Conservation (phyloP, 495 filamentous ascomycete genomes). For the Aspergillus bridgeri region DNA sequence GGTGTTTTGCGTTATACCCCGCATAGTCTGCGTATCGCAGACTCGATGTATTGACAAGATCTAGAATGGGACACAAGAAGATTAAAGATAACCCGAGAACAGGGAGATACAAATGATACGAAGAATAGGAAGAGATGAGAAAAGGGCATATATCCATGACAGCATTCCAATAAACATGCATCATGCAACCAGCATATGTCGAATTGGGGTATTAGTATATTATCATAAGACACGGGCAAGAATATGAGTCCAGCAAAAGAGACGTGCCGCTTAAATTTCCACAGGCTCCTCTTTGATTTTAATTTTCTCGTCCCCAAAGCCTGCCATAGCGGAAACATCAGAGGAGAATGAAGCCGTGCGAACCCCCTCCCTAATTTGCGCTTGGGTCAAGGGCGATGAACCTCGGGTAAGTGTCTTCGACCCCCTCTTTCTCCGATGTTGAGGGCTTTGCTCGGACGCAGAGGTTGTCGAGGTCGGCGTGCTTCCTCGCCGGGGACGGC, state of each 20-base stretch:
- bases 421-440: slow-evolving; percentile 34
- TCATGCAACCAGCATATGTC: not conserved
- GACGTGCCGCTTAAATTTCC: slow-evolving; percentile 22
- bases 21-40: not conserved
- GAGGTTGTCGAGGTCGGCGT: slow-evolving; percentile 23
- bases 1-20: not conserved
- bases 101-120: not conserved
- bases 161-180: slow-evolving; percentile 1
- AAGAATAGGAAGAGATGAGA: not conserved
- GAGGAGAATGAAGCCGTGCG: slow-evolving; percentile 37
- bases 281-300: slow-evolving; percentile 26
- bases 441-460: slow-evolving; percentile 27
- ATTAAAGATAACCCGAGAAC: not conserved
- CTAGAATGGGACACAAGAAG: not conserved
- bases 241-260: slow-evolving; percentile 1
- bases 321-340: slow-evolving; percentile 31
- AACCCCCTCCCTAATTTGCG: slow-evolving; percentile 42
- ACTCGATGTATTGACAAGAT: not conserved
- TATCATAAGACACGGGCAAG: not conserved
- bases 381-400: slow-evolving; percentile 42
- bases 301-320: slow-evolving; percentile 20
- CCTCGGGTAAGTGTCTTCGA: slow-evolving; percentile 36
- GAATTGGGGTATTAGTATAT: slow-evolving; percentile 7
- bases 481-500: slow-evolving; percentile 38
- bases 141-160: slow-evolving; percentile 4